Conservation (phyloP, 1,284 basidiomycete species). For the Singerocomus rubriflavus region DNA sequence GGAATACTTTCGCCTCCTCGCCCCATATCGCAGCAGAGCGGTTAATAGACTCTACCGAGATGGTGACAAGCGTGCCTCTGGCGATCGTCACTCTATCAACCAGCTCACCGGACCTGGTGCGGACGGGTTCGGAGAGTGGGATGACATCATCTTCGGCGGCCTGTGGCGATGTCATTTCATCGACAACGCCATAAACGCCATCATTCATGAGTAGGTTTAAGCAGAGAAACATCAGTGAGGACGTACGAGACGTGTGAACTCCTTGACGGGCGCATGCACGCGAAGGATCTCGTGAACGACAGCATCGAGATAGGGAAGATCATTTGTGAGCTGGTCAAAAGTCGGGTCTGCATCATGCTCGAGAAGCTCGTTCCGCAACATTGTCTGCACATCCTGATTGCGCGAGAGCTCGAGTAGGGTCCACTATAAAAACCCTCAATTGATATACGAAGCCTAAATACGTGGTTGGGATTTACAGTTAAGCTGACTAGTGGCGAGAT, state of each 20-base stretch:
- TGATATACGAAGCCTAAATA: too few relatives aligned
- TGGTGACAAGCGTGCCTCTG: conserved; percentile 42
- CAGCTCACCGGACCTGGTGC: conserved; percentile 34
- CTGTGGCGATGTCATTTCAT: conserved; percentile 20
- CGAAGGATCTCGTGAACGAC: conserved; percentile 23
- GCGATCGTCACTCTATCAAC: conserved; percentile 40
- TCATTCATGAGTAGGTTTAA: too few relatives aligned
- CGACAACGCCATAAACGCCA: neutral
- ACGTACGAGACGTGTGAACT: conserved; percentile 42
- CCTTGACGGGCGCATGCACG: conserved; percentile 15
- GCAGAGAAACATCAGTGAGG: neutral
- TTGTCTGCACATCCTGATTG: conserved; percentile 12
- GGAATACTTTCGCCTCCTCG: conserved; percentile 35
- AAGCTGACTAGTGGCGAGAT: conserved; percentile 20
- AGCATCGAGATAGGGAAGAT: conserved; percentile 23
- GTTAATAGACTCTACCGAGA: conserved; percentile 46
- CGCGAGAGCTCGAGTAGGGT: conserved; percentile 26
- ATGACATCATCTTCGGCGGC: conserved; percentile 51
- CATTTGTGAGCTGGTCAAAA: conserved; percentile 17
- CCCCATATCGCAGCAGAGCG: conserved; percentile 47
- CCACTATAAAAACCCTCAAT: conserved; percentile 20
- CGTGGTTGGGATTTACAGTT: conserved; percentile 13
- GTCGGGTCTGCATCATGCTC: conserved; percentile 5
- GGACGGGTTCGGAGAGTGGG: conserved; percentile 33
- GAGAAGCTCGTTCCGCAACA: conserved; percentile 9